phyloP scores from a whole-genome alignment of 2,329 filamentous ascomycete genomes.

The Aspergillus melleus region DNA sequence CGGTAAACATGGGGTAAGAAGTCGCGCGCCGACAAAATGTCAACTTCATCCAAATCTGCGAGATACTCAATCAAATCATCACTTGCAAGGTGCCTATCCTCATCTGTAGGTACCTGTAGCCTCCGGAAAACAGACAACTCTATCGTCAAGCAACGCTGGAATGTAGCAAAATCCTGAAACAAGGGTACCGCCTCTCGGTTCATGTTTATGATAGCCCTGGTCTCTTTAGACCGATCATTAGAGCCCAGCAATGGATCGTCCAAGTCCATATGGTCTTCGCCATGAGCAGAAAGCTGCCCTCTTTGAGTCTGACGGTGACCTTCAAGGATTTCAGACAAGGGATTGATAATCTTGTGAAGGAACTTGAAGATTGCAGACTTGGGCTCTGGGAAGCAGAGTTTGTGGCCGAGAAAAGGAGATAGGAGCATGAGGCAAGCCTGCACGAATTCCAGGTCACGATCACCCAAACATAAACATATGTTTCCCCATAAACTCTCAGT shows the following conservation, averaged over 20 bases:
- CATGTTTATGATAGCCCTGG: slow-evolving; percentile 26
- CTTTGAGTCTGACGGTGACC: slow-evolving; percentile 24
- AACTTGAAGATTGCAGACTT: slow-evolving; percentile 22
- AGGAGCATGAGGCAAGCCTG: slow-evolving; percentile 35
- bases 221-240: slow-evolving; percentile 21
- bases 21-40: slow-evolving; percentile 39
- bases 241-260: slow-evolving; percentile 38
- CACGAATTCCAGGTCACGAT: slow-evolving; percentile 28
- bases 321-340: slow-evolving; percentile 35
- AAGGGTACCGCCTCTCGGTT: slow-evolving; percentile 35
- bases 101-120: slow-evolving; percentile 8
- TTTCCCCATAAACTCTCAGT: slow-evolving; percentile 34
- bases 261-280: slow-evolving; percentile 44
- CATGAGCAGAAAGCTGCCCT: slow-evolving; percentile 6
- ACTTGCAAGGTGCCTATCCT: not conserved
- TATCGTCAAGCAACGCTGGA: slow-evolving; percentile 39
- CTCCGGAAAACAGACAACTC: slow-evolving; percentile 34
- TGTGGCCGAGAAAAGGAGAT: slow-evolving; percentile 32
- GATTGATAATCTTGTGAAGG: slow-evolving; percentile 27
- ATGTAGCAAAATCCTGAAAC: slow-evolving; percentile 34
- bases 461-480: slow-evolving; percentile 35
- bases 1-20: slow-evolving; percentile 32
- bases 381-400: slow-evolving; percentile 17
- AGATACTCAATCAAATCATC: slow-evolving; percentile 36
- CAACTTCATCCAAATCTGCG: slow-evolving; percentile 35